Percentiles rank a stretch among this genome's conserved stretches.
These are phyloP conservation scores for Catunica adiposa DNA, from an alignment of 2,329 filamentous ascomycete species.

Conservation along the genomic window DNA sequence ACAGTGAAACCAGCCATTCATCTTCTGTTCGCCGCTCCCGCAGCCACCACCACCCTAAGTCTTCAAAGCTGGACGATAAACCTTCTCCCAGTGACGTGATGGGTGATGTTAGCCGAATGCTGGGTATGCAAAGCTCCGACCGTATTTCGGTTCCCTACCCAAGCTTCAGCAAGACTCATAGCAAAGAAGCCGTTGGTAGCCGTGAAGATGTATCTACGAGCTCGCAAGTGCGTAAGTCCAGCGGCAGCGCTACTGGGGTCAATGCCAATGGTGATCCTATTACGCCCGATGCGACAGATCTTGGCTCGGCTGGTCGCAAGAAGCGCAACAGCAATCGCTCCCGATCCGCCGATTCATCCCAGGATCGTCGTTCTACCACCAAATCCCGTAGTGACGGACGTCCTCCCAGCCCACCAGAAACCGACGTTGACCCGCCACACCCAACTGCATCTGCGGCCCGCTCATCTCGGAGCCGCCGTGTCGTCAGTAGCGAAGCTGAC, in stretches of 20 bases:
- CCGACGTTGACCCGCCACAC: slow-evolving; percentile 33
- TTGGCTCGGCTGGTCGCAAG: slow-evolving; percentile 26
- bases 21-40: slow-evolving; percentile 12
- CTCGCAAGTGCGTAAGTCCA: slow-evolving; percentile 18
- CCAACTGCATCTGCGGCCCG: slow-evolving; percentile 3
- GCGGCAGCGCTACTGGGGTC: slow-evolving; percentile 6
- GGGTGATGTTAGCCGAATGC: slow-evolving; percentile 7
- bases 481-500: slow-evolving; percentile 8
- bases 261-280: slow-evolving; percentile 27
- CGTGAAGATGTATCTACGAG: slow-evolving; percentile 31
- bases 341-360: slow-evolving; percentile 30
- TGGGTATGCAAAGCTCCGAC: slow-evolving; percentile 22
- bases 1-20: slow-evolving; percentile 25
- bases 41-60: slow-evolving; percentile 21
- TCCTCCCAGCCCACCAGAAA: slow-evolving; percentile 48
- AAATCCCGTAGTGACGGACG: slow-evolving; percentile 28
- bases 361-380: slow-evolving; percentile 22
- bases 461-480: slow-evolving; percentile 9
- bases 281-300: slow-evolving; percentile 58
- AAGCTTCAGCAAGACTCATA: slow-evolving; percentile 75
- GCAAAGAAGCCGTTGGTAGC: slow-evolving; percentile 65
- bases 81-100: slow-evolving; percentile 10
- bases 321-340: slow-evolving; percentile 21
- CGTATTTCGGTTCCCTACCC: slow-evolving; percentile 54
- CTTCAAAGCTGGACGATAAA: slow-evolving; percentile 20